Evolutionary conservation across 768 basidiomycete species (phyloP).

Genomic region (Austroboletus festivus): DNA sequence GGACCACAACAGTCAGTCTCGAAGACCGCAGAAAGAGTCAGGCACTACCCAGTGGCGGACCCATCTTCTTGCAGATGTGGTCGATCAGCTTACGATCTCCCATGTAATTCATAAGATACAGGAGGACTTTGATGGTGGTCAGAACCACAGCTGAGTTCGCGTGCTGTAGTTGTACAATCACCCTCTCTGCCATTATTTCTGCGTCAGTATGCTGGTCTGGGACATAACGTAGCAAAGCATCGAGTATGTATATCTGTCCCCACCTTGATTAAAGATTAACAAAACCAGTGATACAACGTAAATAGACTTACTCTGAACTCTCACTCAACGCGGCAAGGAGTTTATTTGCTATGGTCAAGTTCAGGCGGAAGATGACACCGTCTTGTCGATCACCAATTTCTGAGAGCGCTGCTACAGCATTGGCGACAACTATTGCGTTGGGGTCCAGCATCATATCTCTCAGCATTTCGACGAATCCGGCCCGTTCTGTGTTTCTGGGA

Average conservation of each 20-base stretch:
- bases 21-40: neutral
- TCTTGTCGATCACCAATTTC: conserved; percentile 96
- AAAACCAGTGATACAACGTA: conserved; percentile 1
- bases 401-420: conserved; percentile 94
- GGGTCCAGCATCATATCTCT: conserved; percentile 88
- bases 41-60: conserved; percentile 81
- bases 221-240: conserved; percentile 90
- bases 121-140: conserved; percentile 93
- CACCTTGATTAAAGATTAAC: conserved; percentile 55
- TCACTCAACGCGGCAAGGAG: conserved; percentile 88
- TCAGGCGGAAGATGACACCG: conserved; percentile 89
- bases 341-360: conserved; percentile 83
- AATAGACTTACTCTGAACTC: conserved; percentile 85
- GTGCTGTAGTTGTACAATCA: conserved; percentile 90
- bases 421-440: conserved; percentile 96
- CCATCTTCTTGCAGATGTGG: conserved; percentile 95
- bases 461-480: conserved; percentile 87
- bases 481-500: conserved; percentile 79
- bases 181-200: conserved; percentile 92
- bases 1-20: conserved; percentile 2
- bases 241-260: conserved; percentile 98
- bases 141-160: conserved; percentile 99
- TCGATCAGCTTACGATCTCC: conserved; percentile 82
- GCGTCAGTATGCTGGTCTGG: conserved; percentile 86
- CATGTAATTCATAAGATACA: conserved; percentile 99